Conservation (phyloP, 345 rosid genomes). For the Moricandia arvensis region DNA sequence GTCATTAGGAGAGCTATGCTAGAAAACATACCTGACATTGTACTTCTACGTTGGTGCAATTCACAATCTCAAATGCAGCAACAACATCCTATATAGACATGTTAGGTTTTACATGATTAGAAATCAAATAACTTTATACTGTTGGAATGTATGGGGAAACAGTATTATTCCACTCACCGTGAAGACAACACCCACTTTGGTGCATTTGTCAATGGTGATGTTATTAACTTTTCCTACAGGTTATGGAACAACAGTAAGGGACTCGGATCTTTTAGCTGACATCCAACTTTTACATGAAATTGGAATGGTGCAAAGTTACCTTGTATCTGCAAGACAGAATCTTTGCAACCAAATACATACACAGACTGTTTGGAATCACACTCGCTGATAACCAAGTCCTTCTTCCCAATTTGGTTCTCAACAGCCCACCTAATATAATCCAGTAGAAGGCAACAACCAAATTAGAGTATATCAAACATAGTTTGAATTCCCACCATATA, state of each 20-base stretch:
- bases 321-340: constrained; percentile 90
- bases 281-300: neutral
- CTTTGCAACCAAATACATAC: constrained; percentile 92
- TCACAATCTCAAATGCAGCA: constrained; percentile 96
- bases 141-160: neutral
- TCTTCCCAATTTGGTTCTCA: constrained; percentile 91
- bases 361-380: constrained; percentile 95
- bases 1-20: neutral
- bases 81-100: constrained; percentile 74
- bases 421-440: constrained; percentile 72
- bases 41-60: constrained; percentile 88
- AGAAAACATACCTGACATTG: constrained; percentile 83
- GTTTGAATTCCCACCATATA: constrained; percentile 2
- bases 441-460: constrained; percentile 16
- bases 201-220: constrained; percentile 92
- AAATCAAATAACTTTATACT: constrained; percentile 2
- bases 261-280: constrained; percentile 5
- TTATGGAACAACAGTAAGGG: constrained; percentile 19
- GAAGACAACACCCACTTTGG: constrained; percentile 90
- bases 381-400: constrained; percentile 79
- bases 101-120: neutral
- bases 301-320: constrained; percentile 43
- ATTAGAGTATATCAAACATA: constrained; percentile 17
- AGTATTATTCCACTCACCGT: constrained; percentile 49
- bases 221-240: constrained; percentile 94